Base-by-base conservation (phyloP, 139 green algal species). In the Chlamydomonas applanata region DNA sequence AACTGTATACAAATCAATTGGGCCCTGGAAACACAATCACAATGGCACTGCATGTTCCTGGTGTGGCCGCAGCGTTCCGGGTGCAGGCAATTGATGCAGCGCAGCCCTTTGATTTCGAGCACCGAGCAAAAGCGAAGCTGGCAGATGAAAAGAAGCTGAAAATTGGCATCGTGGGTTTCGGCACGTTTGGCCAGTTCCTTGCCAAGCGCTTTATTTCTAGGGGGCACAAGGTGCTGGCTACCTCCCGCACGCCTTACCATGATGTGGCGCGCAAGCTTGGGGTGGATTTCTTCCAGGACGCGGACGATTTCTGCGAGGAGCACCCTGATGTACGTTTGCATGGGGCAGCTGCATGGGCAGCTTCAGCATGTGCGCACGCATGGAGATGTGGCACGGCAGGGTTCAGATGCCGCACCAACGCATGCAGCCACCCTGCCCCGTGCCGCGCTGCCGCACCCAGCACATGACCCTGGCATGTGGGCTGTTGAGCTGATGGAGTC, bases 141-240 rank as follows among this genome's bases (percentile, higher is more conserved):
- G 32, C 59, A 19, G 49, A 82, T 33, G 70, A 91, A 57, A 83
- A 74, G 25, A 63, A 75, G 66, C 83, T 99, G 32, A 93, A 79
- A 9, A 89, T 99, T 34, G 96, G 94, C 53, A 95, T 99, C 46
- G 90, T 99, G 0, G 96, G 96, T 9, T 99, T 99, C 79, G 96
- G 96, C 27, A 98, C 90, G 0, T 99, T 99, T 84, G 96, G 96
- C 19, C 96, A 99, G 80, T 99, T 99, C 74, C 70, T 99, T 13
- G 96, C 94, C 0, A 87, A 87, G 69, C 87, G 95, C 4, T 82
- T 99, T 4, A 72, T 96, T 2, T 53, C 49, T 0, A 44, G 32
- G 13, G 65, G 72, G 25, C 82, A 84, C 65, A 61, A 71, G 32
- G 91, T 99, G 19, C 82, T 97, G 9, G 94, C 90, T 24, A 97